Evolutionary conservation across 805 yeast genomes (phyloP), one percentile per base, ranked within the genome.

Genomic region (Kluyveromyces wickerhamii): DNA sequence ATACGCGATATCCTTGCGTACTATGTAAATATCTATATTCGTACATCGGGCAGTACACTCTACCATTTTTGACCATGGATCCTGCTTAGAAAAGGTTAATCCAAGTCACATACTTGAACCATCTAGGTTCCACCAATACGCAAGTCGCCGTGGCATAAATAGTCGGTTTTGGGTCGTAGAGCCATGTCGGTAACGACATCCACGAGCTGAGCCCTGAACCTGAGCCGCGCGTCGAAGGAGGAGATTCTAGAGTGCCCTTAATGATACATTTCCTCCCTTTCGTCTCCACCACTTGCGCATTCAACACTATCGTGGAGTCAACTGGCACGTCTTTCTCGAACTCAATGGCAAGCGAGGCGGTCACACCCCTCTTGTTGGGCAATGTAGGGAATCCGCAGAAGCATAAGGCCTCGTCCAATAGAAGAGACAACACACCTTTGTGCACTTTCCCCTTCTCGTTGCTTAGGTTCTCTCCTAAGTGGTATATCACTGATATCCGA

Each of bases 231-330:
- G 35, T 35, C 7, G 43, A 36, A 21, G 34, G 23, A 3, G 51
- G 20, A n/a, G 53, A 40, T 11, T 69, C 69, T 28, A 82, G 52
- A 0, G 83, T 69, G 2, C 96, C 97, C 21, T 72, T 67, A 29
- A 92, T 85, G 23, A 77, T 69, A 24, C 82, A 89, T 58, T 87
- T 88, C 28, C 97, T 66, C 0, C 96, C 96, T 41, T 78, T 79
- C 9, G 59, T 50, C 47, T 80, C 74, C 1, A 55, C 55, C 1
- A 88, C 87, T 29, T 71, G 65, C 0, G 94, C 94, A 27, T 66
- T 65, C 31, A 92, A 58, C 10, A 85, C 65, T 2, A 87, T 72
- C 7, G 78, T 74, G 15, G 78, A 65, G 39, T 75, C 72, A 0
- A 87, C 79, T 5, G 63, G 54, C 4, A 59, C 58, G 27, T 69